Evolutionary conservation across 208 protist genomes (phyloP), one percentile per base, ranked within the genome.

Genomic region (Crithidia expoeki): DNA sequence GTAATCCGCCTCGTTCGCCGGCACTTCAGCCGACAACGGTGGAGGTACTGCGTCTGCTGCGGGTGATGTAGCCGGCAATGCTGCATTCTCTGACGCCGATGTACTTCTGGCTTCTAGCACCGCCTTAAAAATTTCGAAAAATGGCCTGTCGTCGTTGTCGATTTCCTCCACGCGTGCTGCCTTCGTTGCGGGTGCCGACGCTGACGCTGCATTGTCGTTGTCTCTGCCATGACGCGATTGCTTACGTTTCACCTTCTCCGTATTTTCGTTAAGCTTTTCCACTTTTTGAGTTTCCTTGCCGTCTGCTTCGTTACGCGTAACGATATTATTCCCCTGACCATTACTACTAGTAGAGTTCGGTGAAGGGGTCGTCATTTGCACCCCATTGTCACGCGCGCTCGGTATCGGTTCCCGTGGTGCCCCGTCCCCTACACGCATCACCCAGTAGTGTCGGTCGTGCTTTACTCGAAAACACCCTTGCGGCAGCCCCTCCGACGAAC

Each of bases 401-500:
- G 57, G 59, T 28, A 30, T 40, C 33, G 25, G 42, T 28, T 38
- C 34, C 16, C 32, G n/a, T 50, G 34, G 36, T 11, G 17, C 19
- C 2, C 16, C 52, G 19, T 68, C 65, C 28, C 67, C 34, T 25
- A 27, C 42, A 32, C 55, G 65, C 49, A 74, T 74, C 42, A 86
- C 68, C 72, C 72, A 86, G 68, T 86, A 86, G 33, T 80, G 68
- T 6, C 72, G 67, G 34, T 76, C 76, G 19, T 68, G 67, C 28
- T 74, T 72, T n/a, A 83, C 81, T 9, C 60, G 30, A 53, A 78
- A 86, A 34, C 73, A 83, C 21, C 77, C 81, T 0, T 16, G 32
- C 12, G 81, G 81, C 38, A 86, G 61, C 4, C 69, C 81, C 17
- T 74, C 69, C 5, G 61, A 64, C 10, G 44, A 44, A 57, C 81